Evolutionary conservation across 768 basidiomycete genomes (phyloP).

Genomic region (Holtermanniella nyarrowii): DNA sequence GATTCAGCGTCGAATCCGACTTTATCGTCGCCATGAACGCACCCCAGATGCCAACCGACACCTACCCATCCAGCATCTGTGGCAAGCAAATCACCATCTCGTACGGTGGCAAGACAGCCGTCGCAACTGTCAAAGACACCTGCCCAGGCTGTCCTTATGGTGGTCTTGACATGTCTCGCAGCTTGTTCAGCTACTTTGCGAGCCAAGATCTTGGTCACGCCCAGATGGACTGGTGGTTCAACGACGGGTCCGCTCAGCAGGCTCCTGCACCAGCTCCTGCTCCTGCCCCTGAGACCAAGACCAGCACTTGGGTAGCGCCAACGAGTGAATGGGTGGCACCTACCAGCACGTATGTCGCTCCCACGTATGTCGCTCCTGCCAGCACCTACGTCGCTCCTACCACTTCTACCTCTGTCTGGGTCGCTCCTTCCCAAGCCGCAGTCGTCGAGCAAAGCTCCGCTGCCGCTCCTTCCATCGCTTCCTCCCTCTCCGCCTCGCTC

Average conservation of each 20-base stretch:
- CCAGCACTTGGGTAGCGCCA: neutral
- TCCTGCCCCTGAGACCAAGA: slow-evolving; percentile 23
- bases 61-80: slow-evolving; percentile 60
- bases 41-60: slow-evolving; percentile 47
- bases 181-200: slow-evolving; percentile 58
- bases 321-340: slow-evolving; percentile 11
- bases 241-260: slow-evolving; percentile 31
- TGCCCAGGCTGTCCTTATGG: slow-evolving; percentile 58
- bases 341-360: slow-evolving; percentile 12
- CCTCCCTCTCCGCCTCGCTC: slow-evolving; percentile 8
- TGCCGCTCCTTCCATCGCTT: slow-evolving; percentile 9
- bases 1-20: slow-evolving; percentile 37
- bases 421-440: too few species aligned
- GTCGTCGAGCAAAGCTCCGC: too few species aligned
- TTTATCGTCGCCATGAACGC: slow-evolving; percentile 42
- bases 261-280: slow-evolving; percentile 6
- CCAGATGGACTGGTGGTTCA: slow-evolving; percentile 54
- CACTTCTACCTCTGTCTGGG: slow-evolving; percentile 13
- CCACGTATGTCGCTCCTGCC: too few species aligned
- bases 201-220: slow-evolving; percentile 48
- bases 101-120: slow-evolving; percentile 52
- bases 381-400: slow-evolving; percentile 14
- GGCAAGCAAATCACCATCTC: slow-evolving; percentile 54
- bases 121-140: slow-evolving; percentile 57
- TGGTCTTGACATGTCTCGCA: slow-evolving; percentile 59